Conservation (phyloP, 306 rosid species). For the Pyrus bretschneideri region DNA sequence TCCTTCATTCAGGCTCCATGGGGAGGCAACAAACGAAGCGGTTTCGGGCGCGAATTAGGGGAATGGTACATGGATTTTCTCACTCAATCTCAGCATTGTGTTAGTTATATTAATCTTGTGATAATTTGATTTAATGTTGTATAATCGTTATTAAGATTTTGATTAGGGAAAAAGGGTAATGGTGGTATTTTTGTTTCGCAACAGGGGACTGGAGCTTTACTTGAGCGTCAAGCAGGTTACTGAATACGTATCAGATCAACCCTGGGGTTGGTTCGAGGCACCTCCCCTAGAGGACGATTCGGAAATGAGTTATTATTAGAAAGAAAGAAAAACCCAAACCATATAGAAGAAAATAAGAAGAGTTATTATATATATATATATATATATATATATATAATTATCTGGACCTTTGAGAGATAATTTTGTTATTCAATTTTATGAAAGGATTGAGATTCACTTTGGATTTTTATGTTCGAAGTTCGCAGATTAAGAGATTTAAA, state of each 20-base stretch:
- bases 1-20: constrained; percentile 91
- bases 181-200: not conserved
- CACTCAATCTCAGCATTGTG: not conserved
- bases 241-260: constrained; percentile 58
- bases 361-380: too few relatives aligned
- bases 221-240: constrained; percentile 89
- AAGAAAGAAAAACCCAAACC: too few relatives aligned
- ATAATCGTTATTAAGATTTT: not conserved
- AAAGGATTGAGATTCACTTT: too few relatives aligned
- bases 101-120: not conserved
- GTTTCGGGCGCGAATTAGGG: constrained; percentile 91
- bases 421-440: too few relatives aligned
- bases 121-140: not conserved
- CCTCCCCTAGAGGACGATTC: constrained; percentile 17
- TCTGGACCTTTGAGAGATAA: too few relatives aligned
- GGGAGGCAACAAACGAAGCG: constrained; percentile 92
- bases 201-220: constrained; percentile 89
- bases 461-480: fast-evolving
- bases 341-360: not conserved
- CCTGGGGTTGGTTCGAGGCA: constrained; percentile 78
- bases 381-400: too few relatives aligned
- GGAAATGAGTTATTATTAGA: too few relatives aligned
- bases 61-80: constrained; percentile 51
- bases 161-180: not conserved
- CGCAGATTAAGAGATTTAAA: fast-evolving